A percentile compares a stretch with the other conserved stretches of the same genome.
These are phyloP conservation scores for Aspergillus hiratsukae DNA, from an alignment of 2,329 filamentous ascomycete species.

Conservation along the genomic window DNA sequence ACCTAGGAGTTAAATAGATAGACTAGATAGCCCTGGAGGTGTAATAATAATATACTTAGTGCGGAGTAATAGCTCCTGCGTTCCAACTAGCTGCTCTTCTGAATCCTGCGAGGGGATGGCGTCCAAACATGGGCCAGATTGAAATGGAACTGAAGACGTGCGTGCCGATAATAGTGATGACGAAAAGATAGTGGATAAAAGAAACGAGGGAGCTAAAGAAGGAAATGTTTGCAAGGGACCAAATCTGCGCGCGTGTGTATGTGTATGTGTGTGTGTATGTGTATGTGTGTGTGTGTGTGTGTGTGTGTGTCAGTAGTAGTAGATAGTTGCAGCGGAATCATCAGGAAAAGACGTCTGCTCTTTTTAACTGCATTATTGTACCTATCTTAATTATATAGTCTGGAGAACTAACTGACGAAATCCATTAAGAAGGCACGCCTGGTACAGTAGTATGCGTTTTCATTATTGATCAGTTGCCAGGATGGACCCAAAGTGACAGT, in stretches of 20 bases:
- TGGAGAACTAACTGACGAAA: not conserved
- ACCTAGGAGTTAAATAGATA: not conserved
- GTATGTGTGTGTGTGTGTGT: too few relatives aligned
- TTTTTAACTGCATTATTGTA: not conserved
- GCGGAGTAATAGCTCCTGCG: not conserved
- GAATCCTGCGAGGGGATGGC: not conserved
- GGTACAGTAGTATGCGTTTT: not conserved
- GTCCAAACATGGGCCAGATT: not conserved
- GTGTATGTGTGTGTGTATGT: too few relatives aligned
- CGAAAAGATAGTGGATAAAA: not conserved
- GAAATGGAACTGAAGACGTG: not conserved
- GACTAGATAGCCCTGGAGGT: not conserved
- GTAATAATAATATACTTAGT: too few relatives aligned
- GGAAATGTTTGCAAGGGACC: not conserved
- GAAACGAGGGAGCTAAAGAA: not conserved
- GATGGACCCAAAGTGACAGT: not conserved
- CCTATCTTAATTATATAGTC: not conserved
- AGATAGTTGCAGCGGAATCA: not conserved
- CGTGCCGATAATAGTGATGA: not conserved
- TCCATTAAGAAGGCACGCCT: not conserved
- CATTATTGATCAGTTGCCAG: not conserved
- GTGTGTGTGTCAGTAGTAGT: too few relatives aligned
- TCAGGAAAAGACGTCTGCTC: not conserved
- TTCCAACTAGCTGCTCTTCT: not conserved
- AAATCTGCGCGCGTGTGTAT: not conserved